Base-by-base conservation (phyloP, 139 green algal genomes). In the Spirogloea muscicola region DNA sequence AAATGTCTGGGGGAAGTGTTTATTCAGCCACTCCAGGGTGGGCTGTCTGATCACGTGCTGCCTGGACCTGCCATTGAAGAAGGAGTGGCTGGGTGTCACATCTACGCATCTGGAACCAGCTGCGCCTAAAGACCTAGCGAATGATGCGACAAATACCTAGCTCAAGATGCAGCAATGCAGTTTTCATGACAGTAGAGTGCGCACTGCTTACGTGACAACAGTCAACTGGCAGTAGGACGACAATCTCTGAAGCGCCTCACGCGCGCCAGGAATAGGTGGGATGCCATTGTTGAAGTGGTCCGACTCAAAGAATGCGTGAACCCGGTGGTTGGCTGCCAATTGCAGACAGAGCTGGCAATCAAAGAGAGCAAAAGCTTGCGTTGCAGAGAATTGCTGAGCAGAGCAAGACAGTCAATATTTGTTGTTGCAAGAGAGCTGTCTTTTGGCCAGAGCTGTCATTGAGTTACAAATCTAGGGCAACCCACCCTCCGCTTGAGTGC, bases 261-360 rank as follows among this genome's bases (percentile, higher is more conserved):
- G 77, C 1, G 92, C 90, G 3, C 91, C 92, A 89, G 91, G 91
- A 6, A 96, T 96, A 48, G 89, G 72, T 25, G 91, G 86, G 29
- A 97, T 95, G 25, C 92, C 92, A 25, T 86, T 81, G 40, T 64
- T 81, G 86, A 97, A 97, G 75, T 96, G 88, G 3, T 81, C 49
- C 16, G 89, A 95, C 40, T 91, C 71, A 75, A 97, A 97, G 72
- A 97, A 97, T n/a, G 91, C 83, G 79, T 97, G 91, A 48, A 97
- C 92, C 2, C 88, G 90, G 34, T 93, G 68, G 77, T 94, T 95
- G 27, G 70, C 70, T 77, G 68, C 68, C n/a, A n/a, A n/a, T n/a
- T n/a, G n/a, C n/a, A n/a, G n/a, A n/a, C n/a, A n/a, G n/a, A n/a
- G n/a, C n/a, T n/a, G n/a, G n/a, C n/a, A n/a, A n/a, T n/a, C n/a